These are phyloP conservation scores for Globisporangium ultimum DNA, from an alignment of 352 stramenopile species.

Conservation along the genomic window DNA sequence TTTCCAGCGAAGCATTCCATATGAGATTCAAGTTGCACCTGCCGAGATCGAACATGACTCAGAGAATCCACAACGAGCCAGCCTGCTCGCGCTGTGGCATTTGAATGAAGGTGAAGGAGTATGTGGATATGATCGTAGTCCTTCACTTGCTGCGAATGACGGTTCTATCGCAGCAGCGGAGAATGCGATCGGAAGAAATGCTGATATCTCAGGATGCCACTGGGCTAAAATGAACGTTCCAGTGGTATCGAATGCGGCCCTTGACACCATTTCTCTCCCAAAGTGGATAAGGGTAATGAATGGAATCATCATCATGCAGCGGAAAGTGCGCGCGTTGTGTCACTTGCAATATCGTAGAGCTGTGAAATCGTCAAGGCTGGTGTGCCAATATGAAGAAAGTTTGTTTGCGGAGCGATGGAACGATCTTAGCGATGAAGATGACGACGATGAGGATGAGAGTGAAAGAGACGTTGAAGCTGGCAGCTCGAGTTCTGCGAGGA, in stretches of 20 bases:
- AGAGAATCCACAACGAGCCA: conserved; percentile 10
- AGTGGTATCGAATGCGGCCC: conserved; percentile 36
- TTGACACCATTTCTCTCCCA: conserved; percentile 27
- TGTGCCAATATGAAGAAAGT: conserved; percentile 44
- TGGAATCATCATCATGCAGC: conserved; percentile 36
- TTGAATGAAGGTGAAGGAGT: conserved; percentile 74
- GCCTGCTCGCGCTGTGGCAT: conserved; percentile 64
- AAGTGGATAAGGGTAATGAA: conserved; percentile 11
- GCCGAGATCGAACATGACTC: not conserved
- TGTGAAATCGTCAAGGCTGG: conserved; percentile 31
- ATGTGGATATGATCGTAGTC: conserved; percentile 43
- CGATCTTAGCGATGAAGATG: conserved; percentile 21
- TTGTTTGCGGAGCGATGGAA: conserved; percentile 21
- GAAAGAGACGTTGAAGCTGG: conserved; percentile 15
- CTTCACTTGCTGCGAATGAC: conserved; percentile 1
- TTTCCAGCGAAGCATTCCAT: conserved; percentile 62
- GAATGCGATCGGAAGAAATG: conserved; percentile 31
- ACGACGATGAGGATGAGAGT: conserved; percentile 24
- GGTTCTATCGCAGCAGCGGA: conserved; percentile 10
- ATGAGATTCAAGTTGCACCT: conserved; percentile 14
- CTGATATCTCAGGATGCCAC: conserved; percentile 57
- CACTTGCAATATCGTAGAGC: conserved; percentile 20
- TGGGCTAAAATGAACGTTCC: conserved; percentile 61
- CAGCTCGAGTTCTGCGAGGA: not conserved
- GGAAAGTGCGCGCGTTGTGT: conserved; percentile 28